Conservation (phyloP, 768 basidiomycete genomes). For the Mycena leptocephala region DNA sequence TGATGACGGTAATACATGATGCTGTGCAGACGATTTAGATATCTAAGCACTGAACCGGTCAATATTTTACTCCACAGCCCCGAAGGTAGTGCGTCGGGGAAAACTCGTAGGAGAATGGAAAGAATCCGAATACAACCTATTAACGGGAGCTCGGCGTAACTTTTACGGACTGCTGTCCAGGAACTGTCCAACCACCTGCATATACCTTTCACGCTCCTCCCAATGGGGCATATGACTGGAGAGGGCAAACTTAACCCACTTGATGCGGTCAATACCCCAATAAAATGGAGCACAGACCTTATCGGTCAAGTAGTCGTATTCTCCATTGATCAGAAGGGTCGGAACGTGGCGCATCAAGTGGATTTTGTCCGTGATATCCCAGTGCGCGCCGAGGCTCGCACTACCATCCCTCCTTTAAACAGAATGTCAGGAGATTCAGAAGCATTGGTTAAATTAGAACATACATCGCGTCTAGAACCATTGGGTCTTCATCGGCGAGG, state of each 20-base stretch:
- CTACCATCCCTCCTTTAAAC: slow-evolving; percentile 44
- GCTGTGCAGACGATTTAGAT: too few relatives aligned
- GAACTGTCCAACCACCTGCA: slow-evolving; percentile 44
- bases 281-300: slow-evolving; percentile 51
- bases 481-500: slow-evolving; percentile 58
- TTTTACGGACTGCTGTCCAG: not conserved
- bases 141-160: too few relatives aligned
- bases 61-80: too few relatives aligned
- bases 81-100: too few relatives aligned
- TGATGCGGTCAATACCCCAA: slow-evolving; percentile 43
- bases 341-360: slow-evolving; percentile 44
- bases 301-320: slow-evolving; percentile 57
- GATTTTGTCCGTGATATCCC: slow-evolving; percentile 45
- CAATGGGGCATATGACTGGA: slow-evolving; percentile 50
- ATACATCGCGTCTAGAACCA: slow-evolving; percentile 56
- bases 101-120: too few relatives aligned
- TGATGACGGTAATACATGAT: too few relatives aligned
- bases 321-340: slow-evolving; percentile 52
- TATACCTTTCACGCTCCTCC: slow-evolving; percentile 55
- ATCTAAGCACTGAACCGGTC: too few relatives aligned
- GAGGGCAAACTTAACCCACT: slow-evolving; percentile 48
- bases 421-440: not conserved
- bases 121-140: too few relatives aligned
- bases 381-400: slow-evolving; percentile 45
- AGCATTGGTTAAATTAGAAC: not conserved